Conservation (phyloP, 257 asterid species). For the Thymus quinquecostatus region DNA sequence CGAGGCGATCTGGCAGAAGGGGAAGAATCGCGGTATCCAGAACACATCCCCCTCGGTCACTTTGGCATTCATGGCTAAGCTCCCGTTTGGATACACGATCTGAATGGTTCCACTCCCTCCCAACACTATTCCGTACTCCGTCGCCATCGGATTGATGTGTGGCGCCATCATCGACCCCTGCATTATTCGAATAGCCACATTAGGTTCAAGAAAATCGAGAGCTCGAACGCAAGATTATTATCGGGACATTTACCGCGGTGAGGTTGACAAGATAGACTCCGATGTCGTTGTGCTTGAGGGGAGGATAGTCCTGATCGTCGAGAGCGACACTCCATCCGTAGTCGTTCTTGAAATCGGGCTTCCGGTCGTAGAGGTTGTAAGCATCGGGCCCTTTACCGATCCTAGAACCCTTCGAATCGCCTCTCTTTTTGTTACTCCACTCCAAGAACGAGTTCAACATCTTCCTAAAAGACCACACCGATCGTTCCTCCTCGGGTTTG, state of each 20-base stretch:
- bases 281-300: slow-evolving; percentile 53
- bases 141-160: slow-evolving; percentile 78
- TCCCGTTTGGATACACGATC: slow-evolving; percentile 75
- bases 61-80: slow-evolving; percentile 76
- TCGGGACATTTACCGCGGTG: slow-evolving; percentile 52
- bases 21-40: slow-evolving; percentile 78
- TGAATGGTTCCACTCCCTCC: slow-evolving; percentile 66
- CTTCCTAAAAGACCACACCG: slow-evolving; percentile 65
- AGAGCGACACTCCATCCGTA: slow-evolving; percentile 84
- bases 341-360: slow-evolving; percentile 64
- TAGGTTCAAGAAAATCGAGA: neutral
- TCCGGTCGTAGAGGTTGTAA: slow-evolving; percentile 57
- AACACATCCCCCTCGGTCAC: slow-evolving; percentile 77
- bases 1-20: slow-evolving; percentile 92
- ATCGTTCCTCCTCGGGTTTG: slow-evolving; percentile 7
- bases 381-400: slow-evolving; percentile 56
- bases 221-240: no score
- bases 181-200: neutral
- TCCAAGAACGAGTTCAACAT: slow-evolving; percentile 51
- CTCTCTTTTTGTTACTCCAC: slow-evolving; percentile 21
- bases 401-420: slow-evolving; percentile 6
- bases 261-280: slow-evolving; percentile 79
- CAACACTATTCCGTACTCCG: slow-evolving; percentile 71
- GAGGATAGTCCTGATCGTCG: slow-evolving; percentile 59
- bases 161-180: slow-evolving; percentile 99